Percentiles rank a stretch among this genome's conserved stretches.
Conservation (phyloP, 2,329 filamentous ascomycete species). For the Neofusicoccum parvum region DNA sequence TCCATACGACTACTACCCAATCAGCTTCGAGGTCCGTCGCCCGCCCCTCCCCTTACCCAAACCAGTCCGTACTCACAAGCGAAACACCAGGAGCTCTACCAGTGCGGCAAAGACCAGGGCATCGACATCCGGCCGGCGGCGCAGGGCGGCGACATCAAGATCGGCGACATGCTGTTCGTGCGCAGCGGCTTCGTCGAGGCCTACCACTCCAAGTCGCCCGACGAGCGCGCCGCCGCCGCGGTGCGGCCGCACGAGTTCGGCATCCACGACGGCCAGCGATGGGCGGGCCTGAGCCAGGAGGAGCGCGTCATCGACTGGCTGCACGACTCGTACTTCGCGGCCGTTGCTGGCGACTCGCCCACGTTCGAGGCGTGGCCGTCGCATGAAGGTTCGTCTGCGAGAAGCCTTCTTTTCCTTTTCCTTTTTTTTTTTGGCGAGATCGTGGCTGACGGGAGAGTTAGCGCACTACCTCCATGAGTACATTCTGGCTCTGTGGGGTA, state of each 20-base stretch:
- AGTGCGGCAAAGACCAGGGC: slow-evolving; percentile 61
- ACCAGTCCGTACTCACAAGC: too few species aligned
- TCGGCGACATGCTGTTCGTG: slow-evolving; percentile 50
- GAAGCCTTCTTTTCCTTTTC: neutral
- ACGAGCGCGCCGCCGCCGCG: slow-evolving; percentile 39
- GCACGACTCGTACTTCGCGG: slow-evolving; percentile 69
- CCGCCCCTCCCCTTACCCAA: too few species aligned
- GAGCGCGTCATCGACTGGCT: slow-evolving; percentile 64
- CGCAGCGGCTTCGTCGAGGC: slow-evolving; percentile 64
- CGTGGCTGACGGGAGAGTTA: neutral
- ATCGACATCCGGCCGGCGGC: slow-evolving; percentile 61
- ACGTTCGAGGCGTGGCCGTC: slow-evolving; percentile 67
- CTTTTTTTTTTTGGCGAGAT: neutral
- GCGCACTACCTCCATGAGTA: slow-evolving; percentile 40
- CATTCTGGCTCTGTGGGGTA: slow-evolving; percentile 43
- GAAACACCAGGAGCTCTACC: slow-evolving; percentile 48
- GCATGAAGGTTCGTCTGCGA: slow-evolving; percentile 36
- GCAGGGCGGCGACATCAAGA: slow-evolving; percentile 57
- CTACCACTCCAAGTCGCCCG: slow-evolving; percentile 50
- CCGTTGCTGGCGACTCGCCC: slow-evolving; percentile 64
- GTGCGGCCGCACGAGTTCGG: slow-evolving; percentile 49
- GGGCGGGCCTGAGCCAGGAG: slow-evolving; percentile 56
- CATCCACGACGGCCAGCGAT: slow-evolving; percentile 45
- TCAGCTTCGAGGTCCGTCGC: slow-evolving; percentile 37
- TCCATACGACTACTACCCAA: slow-evolving; percentile 45